Evolutionary conservation across 257 asterid genomes (phyloP).

Genomic region (Rubia yunnanensis): DNA sequence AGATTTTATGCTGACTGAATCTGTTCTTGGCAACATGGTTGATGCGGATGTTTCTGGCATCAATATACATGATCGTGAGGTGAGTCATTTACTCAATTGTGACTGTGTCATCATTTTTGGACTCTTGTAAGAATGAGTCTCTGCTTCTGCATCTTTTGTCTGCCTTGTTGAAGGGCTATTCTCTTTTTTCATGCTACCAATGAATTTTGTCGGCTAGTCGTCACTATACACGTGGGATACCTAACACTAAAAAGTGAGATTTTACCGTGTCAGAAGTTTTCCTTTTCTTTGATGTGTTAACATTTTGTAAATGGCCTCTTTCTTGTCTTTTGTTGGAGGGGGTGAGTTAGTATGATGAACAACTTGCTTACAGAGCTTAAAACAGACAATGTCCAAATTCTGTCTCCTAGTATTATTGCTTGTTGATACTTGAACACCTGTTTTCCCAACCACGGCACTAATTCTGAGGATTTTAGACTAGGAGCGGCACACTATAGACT

Average conservation of each 20-base stretch:
- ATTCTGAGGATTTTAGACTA: neutral
- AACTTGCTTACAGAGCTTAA: neutral
- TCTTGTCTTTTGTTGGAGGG: neutral
- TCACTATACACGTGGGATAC: neutral
- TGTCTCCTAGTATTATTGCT: neutral
- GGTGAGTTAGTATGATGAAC: neutral
- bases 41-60: conserved; percentile 37
- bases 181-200: neutral
- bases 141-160: neutral
- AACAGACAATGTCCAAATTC: neutral
- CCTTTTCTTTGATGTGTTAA: neutral
- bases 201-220: neutral
- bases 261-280: neutral
- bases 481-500: neutral
- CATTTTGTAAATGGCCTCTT: neutral
- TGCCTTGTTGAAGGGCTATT: neutral
- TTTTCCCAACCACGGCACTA: neutral
- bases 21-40: conserved; percentile 27
- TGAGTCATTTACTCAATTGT: neutral
- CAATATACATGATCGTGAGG: neutral
- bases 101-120: neutral
- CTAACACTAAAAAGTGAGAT: neutral
- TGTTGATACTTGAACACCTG: neutral
- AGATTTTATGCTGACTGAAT: conserved; percentile 24
- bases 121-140: neutral